Conservation (phyloP, 371 early-diverging fungal genomes). For the Mortierella sp. region DNA sequence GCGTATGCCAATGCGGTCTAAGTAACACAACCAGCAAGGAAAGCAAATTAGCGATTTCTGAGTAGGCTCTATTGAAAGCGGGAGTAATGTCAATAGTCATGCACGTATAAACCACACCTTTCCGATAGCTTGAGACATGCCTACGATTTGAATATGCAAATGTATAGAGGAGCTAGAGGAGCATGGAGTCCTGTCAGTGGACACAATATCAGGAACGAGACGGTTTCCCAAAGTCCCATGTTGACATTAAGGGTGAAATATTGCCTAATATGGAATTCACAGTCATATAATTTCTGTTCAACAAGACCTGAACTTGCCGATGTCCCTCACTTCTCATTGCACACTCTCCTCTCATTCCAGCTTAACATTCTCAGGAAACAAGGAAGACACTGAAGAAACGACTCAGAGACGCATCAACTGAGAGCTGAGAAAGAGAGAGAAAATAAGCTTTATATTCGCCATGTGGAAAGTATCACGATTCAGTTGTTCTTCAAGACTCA, state of each 20-base stretch:
- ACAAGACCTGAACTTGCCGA: neutral
- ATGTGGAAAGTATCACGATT: conserved; percentile 24
- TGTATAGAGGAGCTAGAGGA: neutral
- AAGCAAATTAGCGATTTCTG: neutral
- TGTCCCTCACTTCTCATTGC: neutral
- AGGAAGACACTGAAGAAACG: conserved; percentile 2
- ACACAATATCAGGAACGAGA: conserved; percentile 3
- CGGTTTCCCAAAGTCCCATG: conserved; percentile 1
- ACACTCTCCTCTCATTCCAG: neutral
- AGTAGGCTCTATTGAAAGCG: neutral
- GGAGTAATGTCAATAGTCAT: neutral
- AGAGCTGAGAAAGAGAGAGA: neutral
- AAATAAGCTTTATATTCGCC: neutral
- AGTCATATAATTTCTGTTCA: neutral
- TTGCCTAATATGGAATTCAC: neutral
- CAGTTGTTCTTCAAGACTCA: conserved; percentile 4
- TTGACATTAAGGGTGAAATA: conserved; percentile 25
- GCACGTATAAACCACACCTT: conserved; percentile 46
- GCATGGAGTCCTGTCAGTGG: conserved; percentile 11
- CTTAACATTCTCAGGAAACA: neutral
- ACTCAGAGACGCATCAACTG: neutral
- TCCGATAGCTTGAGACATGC: conserved; percentile 67
- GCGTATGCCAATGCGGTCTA: conserved; percentile 94
- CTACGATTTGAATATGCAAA: conserved; percentile 4
- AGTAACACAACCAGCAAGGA: conserved; percentile 8